Evolutionary conservation across 257 asterid genomes (phyloP).

Genomic region (Lavandula angustifolia): DNA sequence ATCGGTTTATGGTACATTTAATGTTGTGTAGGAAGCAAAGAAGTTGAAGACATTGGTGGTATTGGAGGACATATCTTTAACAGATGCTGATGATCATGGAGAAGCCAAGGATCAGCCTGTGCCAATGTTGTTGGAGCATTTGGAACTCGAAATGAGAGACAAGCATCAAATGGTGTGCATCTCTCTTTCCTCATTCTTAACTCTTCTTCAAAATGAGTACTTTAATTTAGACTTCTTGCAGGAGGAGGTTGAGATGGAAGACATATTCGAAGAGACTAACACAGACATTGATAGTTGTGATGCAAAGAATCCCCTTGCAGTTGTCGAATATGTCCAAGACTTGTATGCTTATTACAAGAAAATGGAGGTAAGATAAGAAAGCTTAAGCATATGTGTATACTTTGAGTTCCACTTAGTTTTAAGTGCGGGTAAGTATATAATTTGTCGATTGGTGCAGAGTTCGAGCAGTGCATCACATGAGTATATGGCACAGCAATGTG

Average conservation of each 20-base stretch:
- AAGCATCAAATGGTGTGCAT: conserved; percentile 49
- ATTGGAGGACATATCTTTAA: conserved; percentile 54
- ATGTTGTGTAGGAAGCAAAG: conserved; percentile 39
- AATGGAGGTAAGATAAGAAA: conserved; percentile 55
- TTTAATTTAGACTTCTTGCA: conserved; percentile 5
- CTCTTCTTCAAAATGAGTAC: not conserved
- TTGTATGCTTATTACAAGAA: conserved; percentile 62
- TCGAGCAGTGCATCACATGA: conserved; percentile 56
- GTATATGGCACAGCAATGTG: conserved; percentile 66
- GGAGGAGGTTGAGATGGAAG: conserved; percentile 79
- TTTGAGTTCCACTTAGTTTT: no score
- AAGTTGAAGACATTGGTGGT: conserved; percentile 40
- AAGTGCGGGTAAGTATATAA: no score
- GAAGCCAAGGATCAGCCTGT: conserved; percentile 56
- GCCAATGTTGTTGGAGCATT: conserved; percentile 75
- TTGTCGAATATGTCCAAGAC: conserved; percentile 64
- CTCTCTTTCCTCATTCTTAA: not conserved
- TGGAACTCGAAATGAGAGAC: conserved; percentile 38
- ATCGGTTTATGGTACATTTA: not conserved
- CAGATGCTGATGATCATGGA: conserved; percentile 49
- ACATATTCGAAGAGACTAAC: conserved; percentile 60
- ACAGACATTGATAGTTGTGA: conserved; percentile 62
- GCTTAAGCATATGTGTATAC: no score
- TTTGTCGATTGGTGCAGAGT: conserved; percentile 39
- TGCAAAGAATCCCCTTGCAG: conserved; percentile 60